Evolutionary conservation across 2,329 filamentous ascomycete species (phyloP).

Genomic region (Ascochyta viciae-villosae): DNA sequence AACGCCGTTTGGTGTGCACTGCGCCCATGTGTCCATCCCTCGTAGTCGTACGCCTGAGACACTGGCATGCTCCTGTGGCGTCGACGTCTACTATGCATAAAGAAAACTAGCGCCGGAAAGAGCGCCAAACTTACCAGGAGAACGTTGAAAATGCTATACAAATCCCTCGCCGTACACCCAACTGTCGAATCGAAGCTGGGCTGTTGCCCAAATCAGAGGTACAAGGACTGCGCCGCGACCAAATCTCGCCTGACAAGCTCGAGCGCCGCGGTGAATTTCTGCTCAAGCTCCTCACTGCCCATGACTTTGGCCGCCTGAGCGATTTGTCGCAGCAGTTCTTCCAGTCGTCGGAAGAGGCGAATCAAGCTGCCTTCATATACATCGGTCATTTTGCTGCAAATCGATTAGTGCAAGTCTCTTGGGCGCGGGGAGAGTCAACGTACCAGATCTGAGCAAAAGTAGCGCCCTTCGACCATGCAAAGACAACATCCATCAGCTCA

Average conservation of each 20-base stretch:
- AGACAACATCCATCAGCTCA: slow-evolving; percentile 96
- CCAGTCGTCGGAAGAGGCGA: slow-evolving; percentile 91
- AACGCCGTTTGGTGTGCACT: slow-evolving; percentile 20
- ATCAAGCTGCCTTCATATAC: slow-evolving; percentile 97
- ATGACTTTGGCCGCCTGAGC: slow-evolving; percentile 96
- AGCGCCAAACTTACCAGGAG: slow-evolving; percentile 25
- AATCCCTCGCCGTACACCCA: slow-evolving; percentile 7
- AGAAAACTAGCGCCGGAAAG: slow-evolving; percentile 23
- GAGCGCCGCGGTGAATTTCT: slow-evolving; percentile 88
- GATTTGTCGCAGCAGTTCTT: slow-evolving; percentile 94
- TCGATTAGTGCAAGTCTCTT: slow-evolving; percentile 4
- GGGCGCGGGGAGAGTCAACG: slow-evolving; percentile 48
- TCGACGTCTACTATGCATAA: slow-evolving; percentile 21
- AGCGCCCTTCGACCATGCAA: slow-evolving; percentile 87
- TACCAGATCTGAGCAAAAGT: slow-evolving; percentile 96
- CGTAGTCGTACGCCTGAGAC: slow-evolving; percentile 25
- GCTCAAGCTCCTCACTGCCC: slow-evolving; percentile 92
- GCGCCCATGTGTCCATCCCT: slow-evolving; percentile 26
- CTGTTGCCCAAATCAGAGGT: slow-evolving; percentile 60
- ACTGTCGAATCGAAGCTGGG: slow-evolving; percentile 6
- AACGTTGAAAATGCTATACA: slow-evolving; percentile 21
- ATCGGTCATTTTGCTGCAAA: slow-evolving; percentile 94
- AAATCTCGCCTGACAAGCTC: slow-evolving; percentile 90
- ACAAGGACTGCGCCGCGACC: slow-evolving; percentile 92
- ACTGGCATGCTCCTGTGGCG: slow-evolving; percentile 22